Conservation (phyloP, 495 filamentous ascomycete species). For the Aspergillus incahuasiensis region DNA sequence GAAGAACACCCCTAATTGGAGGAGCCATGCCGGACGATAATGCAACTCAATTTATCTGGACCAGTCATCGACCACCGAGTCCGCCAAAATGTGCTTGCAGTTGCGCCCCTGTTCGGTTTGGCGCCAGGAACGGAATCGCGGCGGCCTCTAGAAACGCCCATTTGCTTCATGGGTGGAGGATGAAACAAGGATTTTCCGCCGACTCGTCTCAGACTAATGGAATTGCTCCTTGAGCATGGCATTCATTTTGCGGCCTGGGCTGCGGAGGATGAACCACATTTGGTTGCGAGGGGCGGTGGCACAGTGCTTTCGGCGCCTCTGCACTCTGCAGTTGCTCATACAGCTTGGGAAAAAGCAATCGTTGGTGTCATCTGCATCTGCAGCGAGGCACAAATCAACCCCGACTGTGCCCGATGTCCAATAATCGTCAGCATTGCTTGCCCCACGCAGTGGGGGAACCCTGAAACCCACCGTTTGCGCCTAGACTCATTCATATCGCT, state of each 20-base stretch:
- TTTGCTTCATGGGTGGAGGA: constrained; percentile 17
- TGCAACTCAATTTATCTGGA: constrained; percentile 4
- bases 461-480: not conserved
- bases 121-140: constrained; percentile 22
- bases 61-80: constrained; percentile 5
- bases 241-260: not conserved
- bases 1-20: constrained; percentile 4
- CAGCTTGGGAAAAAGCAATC: not conserved
- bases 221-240: not conserved
- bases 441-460: not conserved
- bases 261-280: not conserved
- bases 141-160: constrained; percentile 15
- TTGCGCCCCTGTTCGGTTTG: constrained; percentile 12
- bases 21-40: not conserved
- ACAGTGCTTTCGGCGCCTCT: not conserved
- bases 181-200: constrained; percentile 17
- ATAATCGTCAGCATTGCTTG: not conserved
- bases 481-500: not conserved
- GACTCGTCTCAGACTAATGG: constrained; percentile 16
- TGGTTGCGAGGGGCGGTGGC: not conserved
- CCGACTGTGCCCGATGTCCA: not conserved
- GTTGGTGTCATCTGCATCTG: not conserved
- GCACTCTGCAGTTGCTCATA: not conserved
- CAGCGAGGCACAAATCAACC: not conserved
- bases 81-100: constrained; percentile 1